Conservation (phyloP, 2,329 filamentous ascomycete genomes). For the Sporothrix luriei region DNA sequence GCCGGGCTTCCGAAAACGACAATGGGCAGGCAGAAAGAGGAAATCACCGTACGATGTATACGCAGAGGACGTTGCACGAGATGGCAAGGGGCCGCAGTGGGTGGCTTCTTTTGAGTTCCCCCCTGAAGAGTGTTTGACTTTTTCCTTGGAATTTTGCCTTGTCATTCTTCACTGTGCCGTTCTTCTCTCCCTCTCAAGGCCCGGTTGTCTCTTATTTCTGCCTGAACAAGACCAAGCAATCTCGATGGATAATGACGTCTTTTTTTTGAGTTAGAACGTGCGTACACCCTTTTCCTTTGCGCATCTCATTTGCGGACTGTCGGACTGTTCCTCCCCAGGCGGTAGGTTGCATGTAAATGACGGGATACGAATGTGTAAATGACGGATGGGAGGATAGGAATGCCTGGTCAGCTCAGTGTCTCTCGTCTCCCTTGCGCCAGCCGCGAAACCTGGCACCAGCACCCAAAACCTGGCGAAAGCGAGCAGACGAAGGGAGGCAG, state of each 20-base stretch:
- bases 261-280: too few species aligned
- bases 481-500: background rate
- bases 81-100: background rate
- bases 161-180: background rate
- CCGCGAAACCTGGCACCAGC: background rate
- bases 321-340: too few species aligned
- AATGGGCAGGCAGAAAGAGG: background rate
- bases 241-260: background rate
- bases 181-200: background rate
- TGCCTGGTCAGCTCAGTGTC: background rate
- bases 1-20: background rate
- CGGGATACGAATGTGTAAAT: too few species aligned
- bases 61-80: background rate
- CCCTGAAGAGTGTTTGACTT: background rate
- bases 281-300: background rate
- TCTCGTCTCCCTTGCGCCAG: background rate
- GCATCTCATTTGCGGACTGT: background rate
- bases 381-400: background rate
- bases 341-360: background rate
- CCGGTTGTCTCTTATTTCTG: background rate
- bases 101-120: background rate
- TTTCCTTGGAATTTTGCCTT: background rate
- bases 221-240: background rate
- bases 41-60: background rate
- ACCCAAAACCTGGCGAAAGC: conserved; percentile 7